A percentile compares a stretch with the other conserved stretches of the same genome.
Conservation (phyloP, 2,329 filamentous ascomycete genomes). For the Ceratocystis ficicola region DNA sequence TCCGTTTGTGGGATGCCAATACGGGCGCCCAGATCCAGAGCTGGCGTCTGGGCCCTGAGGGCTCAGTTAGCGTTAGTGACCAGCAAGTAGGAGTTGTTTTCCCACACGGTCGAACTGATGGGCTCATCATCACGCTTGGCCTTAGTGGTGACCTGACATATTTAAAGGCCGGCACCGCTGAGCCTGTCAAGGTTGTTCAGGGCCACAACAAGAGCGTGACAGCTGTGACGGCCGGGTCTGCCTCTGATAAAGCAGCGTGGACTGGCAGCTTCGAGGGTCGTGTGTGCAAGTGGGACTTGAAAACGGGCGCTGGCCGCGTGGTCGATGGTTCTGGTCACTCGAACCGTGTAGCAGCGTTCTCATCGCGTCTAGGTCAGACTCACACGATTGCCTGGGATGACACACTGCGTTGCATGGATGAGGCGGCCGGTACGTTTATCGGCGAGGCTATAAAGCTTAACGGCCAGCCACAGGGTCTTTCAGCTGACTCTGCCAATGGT, state of each 20-base stretch:
- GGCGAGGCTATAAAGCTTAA: conserved; percentile 55
- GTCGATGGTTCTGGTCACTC: conserved; percentile 73
- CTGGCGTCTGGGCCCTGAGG: conserved; percentile 73
- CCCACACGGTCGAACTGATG: conserved; percentile 70
- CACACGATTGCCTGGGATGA: conserved; percentile 94
- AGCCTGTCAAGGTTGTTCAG: conserved; percentile 60
- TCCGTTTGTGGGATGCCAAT: conserved; percentile 87
- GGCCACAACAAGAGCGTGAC: conserved; percentile 91
- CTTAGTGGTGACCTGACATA: conserved; percentile 86
- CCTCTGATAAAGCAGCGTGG: conserved; percentile 43
- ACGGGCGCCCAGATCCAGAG: conserved; percentile 62
- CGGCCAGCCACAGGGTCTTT: conserved; percentile 68
- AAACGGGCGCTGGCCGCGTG: conserved; percentile 52
- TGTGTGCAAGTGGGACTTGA: conserved; percentile 71
- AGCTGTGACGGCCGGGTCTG: conserved; percentile 40
- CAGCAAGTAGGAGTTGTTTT: conserved; percentile 94
- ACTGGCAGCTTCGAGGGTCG: conserved; percentile 89
- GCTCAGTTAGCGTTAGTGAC: conserved; percentile 56
- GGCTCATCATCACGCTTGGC: conserved; percentile 79
- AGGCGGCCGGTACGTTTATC: conserved; percentile 61
- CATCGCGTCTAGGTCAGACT: conserved; percentile 49
- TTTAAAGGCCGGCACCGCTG: conserved; percentile 56
- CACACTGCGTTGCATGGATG: conserved; percentile 66
- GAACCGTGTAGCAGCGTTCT: conserved; percentile 72
- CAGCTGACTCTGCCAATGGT: conserved; percentile 37